Evolutionary conservation across 2,329 filamentous ascomycete genomes (phyloP).

Genomic region (Fusarium sterilihyphosum): DNA sequence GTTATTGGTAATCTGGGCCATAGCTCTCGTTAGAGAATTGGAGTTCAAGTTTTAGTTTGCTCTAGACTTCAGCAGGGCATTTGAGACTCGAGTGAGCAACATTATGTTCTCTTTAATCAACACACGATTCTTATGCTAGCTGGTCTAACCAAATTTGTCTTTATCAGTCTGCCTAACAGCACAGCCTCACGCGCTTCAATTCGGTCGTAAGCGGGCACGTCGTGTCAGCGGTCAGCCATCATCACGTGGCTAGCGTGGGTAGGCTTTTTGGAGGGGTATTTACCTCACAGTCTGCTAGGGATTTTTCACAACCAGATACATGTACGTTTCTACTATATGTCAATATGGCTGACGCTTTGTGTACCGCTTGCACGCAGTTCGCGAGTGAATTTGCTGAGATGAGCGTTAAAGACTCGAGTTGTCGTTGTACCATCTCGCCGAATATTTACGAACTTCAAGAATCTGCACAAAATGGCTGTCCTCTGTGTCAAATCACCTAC

Average conservation of each 20-base stretch:
- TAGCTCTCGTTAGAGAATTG: neutral
- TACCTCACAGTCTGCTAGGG: too few species aligned
- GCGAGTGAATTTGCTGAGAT: too few species aligned
- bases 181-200: too few species aligned
- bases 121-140: accelerated
- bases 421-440: too few species aligned
- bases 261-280: neutral
- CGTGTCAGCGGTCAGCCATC: neutral
- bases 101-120: too few species aligned
- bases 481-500: neutral
- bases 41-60: neutral
- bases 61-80: too few species aligned
- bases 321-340: too few species aligned
- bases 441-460: neutral
- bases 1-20: accelerated
- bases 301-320: too few species aligned
- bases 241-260: neutral
- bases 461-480: neutral
- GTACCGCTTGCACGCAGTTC: too few species aligned
- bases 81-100: neutral
- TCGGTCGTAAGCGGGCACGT: neutral
- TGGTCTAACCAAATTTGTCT: neutral
- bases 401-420: too few species aligned
- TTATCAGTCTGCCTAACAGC: neutral
- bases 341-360: too few species aligned